Evolutionary conservation across 352 stramenopile genomes (phyloP), one percentile per base, ranked within the genome.

Genomic region (Elongisporangium prolatum): DNA sequence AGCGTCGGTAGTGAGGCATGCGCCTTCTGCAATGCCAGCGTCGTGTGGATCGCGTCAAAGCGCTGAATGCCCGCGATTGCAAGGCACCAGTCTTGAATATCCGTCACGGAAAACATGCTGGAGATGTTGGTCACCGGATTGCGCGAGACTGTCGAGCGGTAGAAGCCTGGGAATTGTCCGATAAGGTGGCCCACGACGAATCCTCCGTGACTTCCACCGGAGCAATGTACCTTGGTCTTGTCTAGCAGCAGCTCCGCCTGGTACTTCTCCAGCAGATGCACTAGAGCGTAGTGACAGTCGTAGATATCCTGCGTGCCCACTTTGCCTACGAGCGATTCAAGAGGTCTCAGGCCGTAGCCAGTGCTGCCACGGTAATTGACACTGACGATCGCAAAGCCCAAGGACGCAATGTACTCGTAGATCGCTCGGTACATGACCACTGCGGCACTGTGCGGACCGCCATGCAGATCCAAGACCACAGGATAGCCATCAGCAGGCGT

Each of bases 11-110:
- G 63, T 17, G 67, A 21, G 11, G 69, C 62, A 28, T 67, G 64
- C 20, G 51, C 60, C 13, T 64, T 60, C 50, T 70, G 66, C 16
- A 84, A 66, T 38, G 64, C 82, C 69, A 74, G 86, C 14, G 72
- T 77, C 65, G 89, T 93, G 25, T 80, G 57, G 47, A 89, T 85
- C 17, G 78, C 89, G 58, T 98, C 82, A 54, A 98, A 98, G 11
- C 76, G 75, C 21, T 83, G 68, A 28, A 94, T 67, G 0, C 93
- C 92, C 53, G 87, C 66, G 52, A 83, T 84, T 53, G 97, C 93
- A 22, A 97, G 84, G 21, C 82, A 92, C 96, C 96, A 98, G 62
- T 98, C 96, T 17, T 93, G 90, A 72, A 99, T 99, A 72, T 99
- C 96, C 17, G 89, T 98, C 18, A 82, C 81, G 68, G 92, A 97